Percentiles rank a stretch among this genome's conserved stretches.
phyloP scores from a whole-genome alignment of 2,329 filamentous ascomycete genomes.

The Clarireedia hainanense region DNA sequence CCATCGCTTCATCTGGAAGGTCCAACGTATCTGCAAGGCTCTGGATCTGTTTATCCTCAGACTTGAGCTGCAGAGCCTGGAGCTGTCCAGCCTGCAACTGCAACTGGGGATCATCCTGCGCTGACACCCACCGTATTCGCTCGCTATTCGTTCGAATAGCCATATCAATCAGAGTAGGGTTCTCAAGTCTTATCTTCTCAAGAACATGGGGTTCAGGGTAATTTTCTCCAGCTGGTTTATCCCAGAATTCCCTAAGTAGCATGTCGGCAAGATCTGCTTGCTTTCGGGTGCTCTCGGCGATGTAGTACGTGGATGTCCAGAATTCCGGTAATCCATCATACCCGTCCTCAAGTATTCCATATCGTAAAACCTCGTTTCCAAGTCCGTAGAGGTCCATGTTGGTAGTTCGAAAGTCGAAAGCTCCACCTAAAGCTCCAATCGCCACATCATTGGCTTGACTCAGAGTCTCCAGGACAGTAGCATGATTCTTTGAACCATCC shows the following conservation, averaged over 20 bases:
- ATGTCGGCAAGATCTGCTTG: slow-evolving; percentile 45
- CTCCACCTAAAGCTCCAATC: slow-evolving; percentile 52
- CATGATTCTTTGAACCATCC: slow-evolving; percentile 48
- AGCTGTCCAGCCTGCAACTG: slow-evolving; percentile 41
- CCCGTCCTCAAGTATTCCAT: slow-evolving; percentile 54
- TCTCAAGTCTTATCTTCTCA: slow-evolving; percentile 42
- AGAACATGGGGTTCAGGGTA: slow-evolving; percentile 23
- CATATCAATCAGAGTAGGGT: slow-evolving; percentile 46
- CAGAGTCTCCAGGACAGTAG: slow-evolving; percentile 29
- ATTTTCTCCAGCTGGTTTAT: slow-evolving; percentile 20
- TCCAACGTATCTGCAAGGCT: slow-evolving; percentile 40
- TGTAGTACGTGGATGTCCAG: slow-evolving; percentile 70
- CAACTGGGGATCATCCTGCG: slow-evolving; percentile 41
- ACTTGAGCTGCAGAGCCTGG: slow-evolving; percentile 33
- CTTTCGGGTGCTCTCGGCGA: slow-evolving; percentile 54
- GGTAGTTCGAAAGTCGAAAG: slow-evolving; percentile 62
- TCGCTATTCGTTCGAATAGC: slow-evolving; percentile 52
- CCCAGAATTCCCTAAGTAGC: slow-evolving; percentile 29
- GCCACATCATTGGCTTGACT: slow-evolving; percentile 70
- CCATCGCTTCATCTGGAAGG: slow-evolving; percentile 48
- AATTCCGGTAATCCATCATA: slow-evolving; percentile 68
- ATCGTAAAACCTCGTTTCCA: slow-evolving; percentile 53
- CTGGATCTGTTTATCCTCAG: slow-evolving; percentile 39
- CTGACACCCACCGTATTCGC: slow-evolving; percentile 48
- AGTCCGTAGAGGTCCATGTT: slow-evolving; percentile 69